Evolutionary conservation across 1,139 yeast genomes (phyloP).

Genomic region (Sugiyamaella paludigena): DNA sequence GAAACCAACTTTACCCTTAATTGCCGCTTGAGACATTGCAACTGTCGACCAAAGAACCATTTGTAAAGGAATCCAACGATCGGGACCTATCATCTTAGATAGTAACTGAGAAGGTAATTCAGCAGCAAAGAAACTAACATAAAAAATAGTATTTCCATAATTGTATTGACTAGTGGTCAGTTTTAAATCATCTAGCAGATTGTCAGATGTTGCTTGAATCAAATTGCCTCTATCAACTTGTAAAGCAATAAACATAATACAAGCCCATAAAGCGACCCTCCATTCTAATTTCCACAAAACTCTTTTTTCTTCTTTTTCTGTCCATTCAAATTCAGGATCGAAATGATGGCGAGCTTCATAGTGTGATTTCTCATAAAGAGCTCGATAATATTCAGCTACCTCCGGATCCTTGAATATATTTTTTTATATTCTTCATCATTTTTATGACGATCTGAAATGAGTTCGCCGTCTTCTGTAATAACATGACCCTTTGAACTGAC

Average conservation of each 20-base stretch:
- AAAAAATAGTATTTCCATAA: constrained; percentile 47
- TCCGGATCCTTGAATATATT: constrained; percentile 39
- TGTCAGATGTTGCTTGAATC: constrained; percentile 49
- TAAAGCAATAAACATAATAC: constrained; percentile 47
- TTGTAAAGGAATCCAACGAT: constrained; percentile 52
- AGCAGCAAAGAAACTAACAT: constrained; percentile 45
- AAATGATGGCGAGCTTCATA: constrained; percentile 47
- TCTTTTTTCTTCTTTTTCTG: constrained; percentile 43
- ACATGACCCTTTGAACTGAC: constrained; percentile 3
- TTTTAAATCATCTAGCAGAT: constrained; percentile 44
- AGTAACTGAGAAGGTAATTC: constrained; percentile 54
- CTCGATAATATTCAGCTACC: constrained; percentile 43
- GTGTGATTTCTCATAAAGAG: constrained; percentile 41
- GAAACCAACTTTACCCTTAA: constrained; percentile 41
- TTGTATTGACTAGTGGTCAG: constrained; percentile 50
- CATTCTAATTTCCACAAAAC: constrained; percentile 45
- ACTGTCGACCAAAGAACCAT: constrained; percentile 50
- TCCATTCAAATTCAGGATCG: constrained; percentile 50
- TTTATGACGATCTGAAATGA: background rate
- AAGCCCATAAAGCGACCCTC: constrained; percentile 45
- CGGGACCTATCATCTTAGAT: constrained; percentile 52
- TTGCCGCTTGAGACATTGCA: constrained; percentile 44
- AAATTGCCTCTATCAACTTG: constrained; percentile 53
- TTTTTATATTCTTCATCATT: background rate
- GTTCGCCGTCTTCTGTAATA: constrained; percentile 8